Conservation (phyloP, 2,329 filamentous ascomycete species). For the Microsporum audouinii region DNA sequence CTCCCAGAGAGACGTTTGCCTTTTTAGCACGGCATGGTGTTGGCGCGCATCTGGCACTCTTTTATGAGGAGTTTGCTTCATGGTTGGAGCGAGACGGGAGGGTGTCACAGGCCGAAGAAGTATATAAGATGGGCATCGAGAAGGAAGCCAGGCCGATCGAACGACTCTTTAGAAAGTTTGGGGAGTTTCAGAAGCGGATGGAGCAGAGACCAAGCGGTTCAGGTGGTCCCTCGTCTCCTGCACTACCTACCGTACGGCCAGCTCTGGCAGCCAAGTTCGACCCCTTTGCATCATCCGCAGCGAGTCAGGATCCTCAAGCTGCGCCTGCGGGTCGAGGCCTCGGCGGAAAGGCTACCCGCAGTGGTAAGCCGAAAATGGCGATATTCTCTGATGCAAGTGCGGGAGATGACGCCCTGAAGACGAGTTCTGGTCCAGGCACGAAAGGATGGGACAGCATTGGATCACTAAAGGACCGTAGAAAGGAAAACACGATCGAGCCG, state of each 20-base stretch:
- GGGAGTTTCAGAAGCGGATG: slow-evolving; percentile 74
- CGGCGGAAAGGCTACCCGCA: slow-evolving; percentile 43
- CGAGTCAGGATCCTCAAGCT: slow-evolving; percentile 45
- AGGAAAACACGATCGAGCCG: slow-evolving; percentile 79
- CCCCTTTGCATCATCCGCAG: slow-evolving; percentile 53
- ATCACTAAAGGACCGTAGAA: slow-evolving; percentile 74
- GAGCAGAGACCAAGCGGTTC: slow-evolving; percentile 52
- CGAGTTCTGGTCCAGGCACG: slow-evolving; percentile 41
- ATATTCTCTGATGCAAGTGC: slow-evolving; percentile 76
- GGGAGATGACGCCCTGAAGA: slow-evolving; percentile 45
- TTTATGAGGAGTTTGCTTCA: slow-evolving; percentile 91
- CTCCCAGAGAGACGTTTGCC: slow-evolving; percentile 84
- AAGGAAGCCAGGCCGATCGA: slow-evolving; percentile 72
- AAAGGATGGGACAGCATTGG: slow-evolving; percentile 91
- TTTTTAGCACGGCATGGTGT: slow-evolving; percentile 82
- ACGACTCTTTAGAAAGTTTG: slow-evolving; percentile 75
- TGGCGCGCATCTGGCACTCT: slow-evolving; percentile 76
- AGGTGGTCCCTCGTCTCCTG: slow-evolving; percentile 68
- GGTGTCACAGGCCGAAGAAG: slow-evolving; percentile 86
- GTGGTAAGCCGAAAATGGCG: slow-evolving; percentile 67
- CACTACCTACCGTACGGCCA: slow-evolving; percentile 68
- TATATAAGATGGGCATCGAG: slow-evolving; percentile 82
- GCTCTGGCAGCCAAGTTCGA: slow-evolving; percentile 78
- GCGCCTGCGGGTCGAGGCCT: slow-evolving; percentile 48
- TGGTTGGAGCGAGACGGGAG: slow-evolving; percentile 78